Evolutionary conservation across 495 filamentous ascomycete genomes (phyloP).

Genomic region (Daldinia vernicosa): DNA sequence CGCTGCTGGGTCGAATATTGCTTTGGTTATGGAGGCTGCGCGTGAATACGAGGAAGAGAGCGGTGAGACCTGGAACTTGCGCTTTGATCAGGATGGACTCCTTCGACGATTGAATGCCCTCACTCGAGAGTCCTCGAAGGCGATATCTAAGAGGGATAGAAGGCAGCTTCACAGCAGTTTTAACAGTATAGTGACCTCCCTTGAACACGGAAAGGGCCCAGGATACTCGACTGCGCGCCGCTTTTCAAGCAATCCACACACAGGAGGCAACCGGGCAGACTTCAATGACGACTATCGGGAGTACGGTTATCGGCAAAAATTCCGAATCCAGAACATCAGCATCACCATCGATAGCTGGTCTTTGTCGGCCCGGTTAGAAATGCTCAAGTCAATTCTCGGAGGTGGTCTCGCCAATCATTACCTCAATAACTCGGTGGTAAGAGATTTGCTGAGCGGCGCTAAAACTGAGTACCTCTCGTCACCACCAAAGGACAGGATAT

Average conservation of each 20-base stretch:
- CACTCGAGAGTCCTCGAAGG: conserved; percentile 68
- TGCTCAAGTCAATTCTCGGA: conserved; percentile 77
- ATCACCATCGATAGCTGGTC: conserved; percentile 92
- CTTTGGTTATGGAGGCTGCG: conserved; percentile 85
- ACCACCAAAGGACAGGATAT: conserved; percentile 26
- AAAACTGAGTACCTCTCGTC: conserved; percentile 46
- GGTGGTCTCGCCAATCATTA: conserved; percentile 85
- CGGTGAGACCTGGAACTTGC: conserved; percentile 57
- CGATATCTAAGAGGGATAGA: conserved; percentile 80
- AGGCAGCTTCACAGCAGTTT: conserved; percentile 82
- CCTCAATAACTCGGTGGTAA: conserved; percentile 79
- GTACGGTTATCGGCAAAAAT: conserved; percentile 79
- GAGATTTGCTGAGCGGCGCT: conserved; percentile 67
- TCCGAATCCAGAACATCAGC: conserved; percentile 75
- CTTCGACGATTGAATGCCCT: conserved; percentile 63
- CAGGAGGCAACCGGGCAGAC: conserved; percentile 66
- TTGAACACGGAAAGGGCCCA: conserved; percentile 69
- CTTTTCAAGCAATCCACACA: conserved; percentile 51
- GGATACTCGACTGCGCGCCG: conserved; percentile 58
- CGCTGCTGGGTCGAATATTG: conserved; percentile 89
- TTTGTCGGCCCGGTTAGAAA: conserved; percentile 80
- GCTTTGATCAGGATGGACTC: conserved; percentile 65
- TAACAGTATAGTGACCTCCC: conserved; percentile 80
- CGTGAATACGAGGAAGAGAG: conserved; percentile 71
- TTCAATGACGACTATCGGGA: conserved; percentile 75